A percentile compares a stretch with the other conserved stretches of the same genome.
phyloP scores from a whole-genome alignment of 768 basidiomycete genomes.

The Megacollybia marginata region DNA sequence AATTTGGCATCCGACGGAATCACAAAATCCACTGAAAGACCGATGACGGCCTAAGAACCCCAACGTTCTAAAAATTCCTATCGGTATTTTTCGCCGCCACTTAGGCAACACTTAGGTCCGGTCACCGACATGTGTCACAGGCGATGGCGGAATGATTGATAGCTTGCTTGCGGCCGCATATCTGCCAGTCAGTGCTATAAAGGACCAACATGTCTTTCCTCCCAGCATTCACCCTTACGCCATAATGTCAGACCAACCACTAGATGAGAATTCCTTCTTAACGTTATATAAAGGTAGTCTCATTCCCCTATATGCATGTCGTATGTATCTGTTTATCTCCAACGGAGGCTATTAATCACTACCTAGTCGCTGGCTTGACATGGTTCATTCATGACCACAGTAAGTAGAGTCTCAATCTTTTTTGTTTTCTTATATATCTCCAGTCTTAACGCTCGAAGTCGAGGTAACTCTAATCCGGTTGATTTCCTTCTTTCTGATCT shows the following conservation, averaged over 20 bases:
- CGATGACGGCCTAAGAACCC: too few relatives aligned
- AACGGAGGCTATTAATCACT: background rate
- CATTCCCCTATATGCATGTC: constrained; percentile 12
- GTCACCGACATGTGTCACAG: too few relatives aligned
- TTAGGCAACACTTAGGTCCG: too few relatives aligned
- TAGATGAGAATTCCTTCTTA: constrained; percentile 5
- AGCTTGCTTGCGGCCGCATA: too few relatives aligned
- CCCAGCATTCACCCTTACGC: background rate
- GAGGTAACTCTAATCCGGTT: constrained; percentile 14
- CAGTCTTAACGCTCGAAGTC: constrained; percentile 27
- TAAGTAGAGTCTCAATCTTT: constrained; percentile 6
- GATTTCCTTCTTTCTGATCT: background rate
- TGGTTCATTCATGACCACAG: constrained; percentile 32
- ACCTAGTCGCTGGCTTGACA: constrained; percentile 24
- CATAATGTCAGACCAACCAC: background rate
- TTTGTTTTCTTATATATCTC: background rate
- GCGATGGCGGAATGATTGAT: too few relatives aligned
- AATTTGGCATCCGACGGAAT: too few relatives aligned
- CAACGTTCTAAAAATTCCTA: too few relatives aligned
- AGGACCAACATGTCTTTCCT: background rate
- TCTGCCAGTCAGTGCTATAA: background rate
- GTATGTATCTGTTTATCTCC: constrained; percentile 6
- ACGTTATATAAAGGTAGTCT: constrained; percentile 10
- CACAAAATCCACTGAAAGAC: too few relatives aligned
- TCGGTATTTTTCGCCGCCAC: too few relatives aligned